Evolutionary conservation across 169 alveolate genomes (phyloP).

Genomic region (Plasmodium chabaudi): DNA sequence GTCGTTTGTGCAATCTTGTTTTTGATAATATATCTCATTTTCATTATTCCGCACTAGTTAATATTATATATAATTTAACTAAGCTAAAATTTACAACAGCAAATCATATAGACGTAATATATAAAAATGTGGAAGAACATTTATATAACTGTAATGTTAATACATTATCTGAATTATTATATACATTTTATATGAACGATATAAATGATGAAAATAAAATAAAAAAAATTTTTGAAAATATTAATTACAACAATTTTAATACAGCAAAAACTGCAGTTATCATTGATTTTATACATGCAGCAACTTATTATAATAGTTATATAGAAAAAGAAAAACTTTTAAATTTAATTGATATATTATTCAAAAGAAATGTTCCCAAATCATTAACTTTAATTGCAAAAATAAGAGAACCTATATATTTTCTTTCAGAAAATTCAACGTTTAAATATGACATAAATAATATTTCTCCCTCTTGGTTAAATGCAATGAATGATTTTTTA

Average conservation of each 20-base stretch:
- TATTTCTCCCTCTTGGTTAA: constrained; percentile 67
- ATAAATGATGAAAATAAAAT: constrained; percentile 76
- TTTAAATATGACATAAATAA: constrained; percentile 51
- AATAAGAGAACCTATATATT: constrained; percentile 75
- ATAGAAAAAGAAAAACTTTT: constrained; percentile 40
- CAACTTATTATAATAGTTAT: constrained; percentile 65
- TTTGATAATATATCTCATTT: constrained; percentile 75
- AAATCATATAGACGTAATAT: constrained; percentile 70
- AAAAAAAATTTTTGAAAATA: constrained; percentile 60
- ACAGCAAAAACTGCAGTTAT: constrained; percentile 69
- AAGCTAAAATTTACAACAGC: constrained; percentile 69
- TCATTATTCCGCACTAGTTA: constrained; percentile 59
- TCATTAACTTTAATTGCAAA: constrained; percentile 71
- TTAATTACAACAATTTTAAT: constrained; percentile 62
- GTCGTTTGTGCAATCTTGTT: constrained; percentile 72
- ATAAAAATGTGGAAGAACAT: constrained; percentile 76
- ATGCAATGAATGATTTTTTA: constrained; percentile 74
- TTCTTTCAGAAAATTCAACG: constrained; percentile 18
- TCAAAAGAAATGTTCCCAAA: constrained; percentile 59
- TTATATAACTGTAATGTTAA: constrained; percentile 48
- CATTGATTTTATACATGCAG: constrained; percentile 75
- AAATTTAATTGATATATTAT: constrained; percentile 50
- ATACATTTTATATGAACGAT: constrained; percentile 74
- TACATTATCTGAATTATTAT: constrained; percentile 69
- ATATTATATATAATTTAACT: constrained; percentile 70